A percentile compares a stretch with the other conserved stretches of the same genome.
Evolutionary conservation across 208 protist species (phyloP).

Genomic region (Balamuthia mandrillaris): DNA sequence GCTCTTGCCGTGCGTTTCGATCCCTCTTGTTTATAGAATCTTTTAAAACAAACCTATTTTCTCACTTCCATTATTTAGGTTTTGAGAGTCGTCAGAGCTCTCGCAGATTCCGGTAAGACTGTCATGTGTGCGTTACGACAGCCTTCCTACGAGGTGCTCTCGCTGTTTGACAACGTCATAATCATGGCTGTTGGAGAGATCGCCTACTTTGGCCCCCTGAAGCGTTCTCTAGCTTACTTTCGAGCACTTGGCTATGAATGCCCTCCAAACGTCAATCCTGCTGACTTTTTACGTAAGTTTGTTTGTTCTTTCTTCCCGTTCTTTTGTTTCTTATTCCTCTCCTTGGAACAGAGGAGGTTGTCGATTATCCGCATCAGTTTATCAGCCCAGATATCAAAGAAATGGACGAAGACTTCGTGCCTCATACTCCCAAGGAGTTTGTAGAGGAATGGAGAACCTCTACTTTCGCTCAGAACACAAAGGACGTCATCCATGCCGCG

Average conservation of each 20-base stretch:
- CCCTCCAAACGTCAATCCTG: slow-evolving; percentile 30
- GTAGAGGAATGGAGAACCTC: no score
- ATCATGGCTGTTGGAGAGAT: slow-evolving; percentile 44
- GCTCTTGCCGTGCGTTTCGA: background rate
- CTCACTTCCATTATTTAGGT: background rate
- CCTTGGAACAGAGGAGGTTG: slow-evolving; percentile 22
- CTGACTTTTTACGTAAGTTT: slow-evolving; percentile 54
- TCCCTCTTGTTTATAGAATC: background rate
- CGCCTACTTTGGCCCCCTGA: slow-evolving; percentile 35
- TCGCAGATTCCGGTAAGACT: background rate
- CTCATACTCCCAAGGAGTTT: slow-evolving; percentile 24
- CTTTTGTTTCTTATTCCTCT: background rate
- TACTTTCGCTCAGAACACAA: no score
- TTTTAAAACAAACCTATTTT: background rate
- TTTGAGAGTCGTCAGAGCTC: background rate
- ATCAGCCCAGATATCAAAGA: background rate
- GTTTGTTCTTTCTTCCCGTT: background rate
- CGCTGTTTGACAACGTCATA: slow-evolving; percentile 39
- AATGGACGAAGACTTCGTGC: slow-evolving; percentile 1
- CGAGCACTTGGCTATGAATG: slow-evolving; percentile 37
- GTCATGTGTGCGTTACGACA: slow-evolving; percentile 18
- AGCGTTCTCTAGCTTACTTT: slow-evolving; percentile 38
- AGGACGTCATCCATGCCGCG: no score
- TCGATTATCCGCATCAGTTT: background rate
- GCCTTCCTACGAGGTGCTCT: slow-evolving; percentile 30